Evolutionary conservation across 75 land plant genomes (phyloP), one percentile per base, ranked within the genome.

Genomic region (Adiantum capillusveneris): DNA sequence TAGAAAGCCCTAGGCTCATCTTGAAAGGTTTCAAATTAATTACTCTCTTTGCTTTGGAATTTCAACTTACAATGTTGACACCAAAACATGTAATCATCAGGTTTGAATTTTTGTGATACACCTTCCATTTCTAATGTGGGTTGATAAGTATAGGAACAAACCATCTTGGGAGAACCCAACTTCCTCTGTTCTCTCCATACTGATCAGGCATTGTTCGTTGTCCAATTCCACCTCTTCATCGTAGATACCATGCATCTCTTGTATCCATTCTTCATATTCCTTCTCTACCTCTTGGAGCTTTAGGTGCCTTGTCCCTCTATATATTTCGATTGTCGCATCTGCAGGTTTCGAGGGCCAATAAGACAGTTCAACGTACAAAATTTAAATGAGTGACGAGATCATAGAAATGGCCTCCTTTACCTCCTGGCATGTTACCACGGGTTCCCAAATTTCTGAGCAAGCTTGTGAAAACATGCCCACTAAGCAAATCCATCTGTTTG

Each of bases 211-310:
- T 75, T 74, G 37, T 5, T 9, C 37, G 14, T 65, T 70, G 19
- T 69, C 76, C 49, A 37, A 54, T 6, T 66, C 67, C 11, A 70
- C 74, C 68, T 81, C 85, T 57, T 76, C 74, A 67, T 86, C 90
- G 60, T 64, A 86, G 18, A 13, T 28, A 13, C 74, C 79, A 61
- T 83, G 86, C 73, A 80, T 74, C 1, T 73, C 44, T 11, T 50
- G 54, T 6, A 86, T 27, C 90, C 90, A 86, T 1, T 78, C 76
- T n/a, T 66, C 65, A 70, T 77, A 86, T 5, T 71, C 75, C 27
- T 66, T 70, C 17, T 79, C 78, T 21, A 86, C 57, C 24, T 75
- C 79, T 11, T 37, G 31, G 1, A 46, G 63, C 21, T 44, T 63
- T 30, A 82, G 7, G 2, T 16, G 0, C n/a, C 45, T 74, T 18